Evolutionary conservation across 2,329 filamentous ascomycete species (phyloP).

Genomic region (Penicillium sp.): DNA sequence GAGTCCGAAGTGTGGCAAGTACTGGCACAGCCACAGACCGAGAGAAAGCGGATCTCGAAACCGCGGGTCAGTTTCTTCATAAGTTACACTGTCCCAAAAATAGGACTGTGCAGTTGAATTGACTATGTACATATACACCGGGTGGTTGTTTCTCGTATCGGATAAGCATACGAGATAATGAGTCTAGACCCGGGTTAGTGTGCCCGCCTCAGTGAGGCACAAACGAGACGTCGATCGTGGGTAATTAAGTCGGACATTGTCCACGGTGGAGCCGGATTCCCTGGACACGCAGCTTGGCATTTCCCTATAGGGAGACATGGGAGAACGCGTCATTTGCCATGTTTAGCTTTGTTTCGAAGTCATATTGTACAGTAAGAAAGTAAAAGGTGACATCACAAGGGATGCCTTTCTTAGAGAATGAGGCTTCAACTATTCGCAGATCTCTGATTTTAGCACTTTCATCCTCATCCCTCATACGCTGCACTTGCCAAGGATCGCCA

Average conservation of each 20-base stretch:
- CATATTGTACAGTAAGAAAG: neutral
- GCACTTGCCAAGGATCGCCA: conserved; percentile 13
- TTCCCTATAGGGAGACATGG: conserved; percentile 10
- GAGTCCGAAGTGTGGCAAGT: too few species aligned
- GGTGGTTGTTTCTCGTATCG: too few species aligned
- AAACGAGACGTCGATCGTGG: conserved; percentile 2
- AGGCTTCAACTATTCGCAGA: conserved; percentile 10
- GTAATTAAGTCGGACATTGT: conserved; percentile 4
- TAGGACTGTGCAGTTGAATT: too few species aligned
- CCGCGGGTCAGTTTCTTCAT: too few species aligned
- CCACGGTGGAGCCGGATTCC: conserved; percentile 11
- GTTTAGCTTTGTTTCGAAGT: neutral
- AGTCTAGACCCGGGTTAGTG: too few species aligned
- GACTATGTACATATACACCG: too few species aligned
- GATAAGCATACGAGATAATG: too few species aligned
- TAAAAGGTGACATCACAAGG: conserved; percentile 9
- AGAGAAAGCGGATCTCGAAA: too few species aligned
- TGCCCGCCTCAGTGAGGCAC: neutral
- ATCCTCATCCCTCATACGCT: neutral
- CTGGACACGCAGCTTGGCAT: conserved; percentile 3
- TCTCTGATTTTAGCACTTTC: neutral
- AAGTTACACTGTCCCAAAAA: too few species aligned
- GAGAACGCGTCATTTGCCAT: conserved; percentile 17
- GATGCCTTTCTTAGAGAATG: conserved; percentile 8
- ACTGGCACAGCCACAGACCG: too few species aligned